phyloP scores from a whole-genome alignment of 2,329 filamentous ascomycete genomes.

The Aspergillus novoparasiticus region DNA sequence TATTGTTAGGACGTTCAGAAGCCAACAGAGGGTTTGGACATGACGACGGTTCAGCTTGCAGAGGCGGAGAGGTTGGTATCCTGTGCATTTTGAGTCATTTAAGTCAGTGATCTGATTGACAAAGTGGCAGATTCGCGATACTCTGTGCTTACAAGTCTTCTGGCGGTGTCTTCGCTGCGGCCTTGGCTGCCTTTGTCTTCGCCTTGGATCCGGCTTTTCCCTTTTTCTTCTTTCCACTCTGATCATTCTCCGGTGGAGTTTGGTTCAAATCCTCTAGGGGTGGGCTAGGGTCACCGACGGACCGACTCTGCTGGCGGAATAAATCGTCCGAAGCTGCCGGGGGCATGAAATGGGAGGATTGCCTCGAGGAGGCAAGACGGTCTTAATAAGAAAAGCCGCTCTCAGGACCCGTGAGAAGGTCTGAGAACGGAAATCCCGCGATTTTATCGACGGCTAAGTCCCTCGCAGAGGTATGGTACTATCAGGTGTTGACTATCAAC shows the following conservation, averaged over 20 bases:
- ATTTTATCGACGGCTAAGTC: conserved; percentile 10
- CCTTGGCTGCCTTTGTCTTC: conserved; percentile 40
- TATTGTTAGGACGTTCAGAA: conserved; percentile 27
- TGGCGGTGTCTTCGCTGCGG: conserved; percentile 32
- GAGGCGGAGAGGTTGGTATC: conserved; percentile 28
- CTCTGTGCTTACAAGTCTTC: conserved; percentile 40
- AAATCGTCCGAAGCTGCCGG: conserved; percentile 43
- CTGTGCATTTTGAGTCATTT: conserved; percentile 20
- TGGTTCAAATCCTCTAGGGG: conserved; percentile 31
- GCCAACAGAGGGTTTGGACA: conserved; percentile 30
- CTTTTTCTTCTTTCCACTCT: conserved; percentile 43
- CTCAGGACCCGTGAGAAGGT: conserved; percentile 34
- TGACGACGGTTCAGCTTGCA: conserved; percentile 34
- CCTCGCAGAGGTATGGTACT: conserved; percentile 4
- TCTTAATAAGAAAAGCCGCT: conserved; percentile 26
- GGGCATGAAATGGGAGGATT: conserved; percentile 45
- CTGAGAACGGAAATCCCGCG: conserved; percentile 35
- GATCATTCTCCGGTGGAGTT: conserved; percentile 34
- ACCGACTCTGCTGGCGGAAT: conserved; percentile 41
- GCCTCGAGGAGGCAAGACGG: conserved; percentile 31
- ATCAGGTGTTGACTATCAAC: conserved; percentile 7
- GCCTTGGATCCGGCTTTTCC: conserved; percentile 38
- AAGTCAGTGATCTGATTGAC: not conserved
- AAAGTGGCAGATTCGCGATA: conserved; percentile 13
- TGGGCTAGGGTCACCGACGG: conserved; percentile 34